These are phyloP conservation scores for Chytridiales sp. DNA, from an alignment of 371 early-diverging fungal genomes.

Conservation along the genomic window DNA sequence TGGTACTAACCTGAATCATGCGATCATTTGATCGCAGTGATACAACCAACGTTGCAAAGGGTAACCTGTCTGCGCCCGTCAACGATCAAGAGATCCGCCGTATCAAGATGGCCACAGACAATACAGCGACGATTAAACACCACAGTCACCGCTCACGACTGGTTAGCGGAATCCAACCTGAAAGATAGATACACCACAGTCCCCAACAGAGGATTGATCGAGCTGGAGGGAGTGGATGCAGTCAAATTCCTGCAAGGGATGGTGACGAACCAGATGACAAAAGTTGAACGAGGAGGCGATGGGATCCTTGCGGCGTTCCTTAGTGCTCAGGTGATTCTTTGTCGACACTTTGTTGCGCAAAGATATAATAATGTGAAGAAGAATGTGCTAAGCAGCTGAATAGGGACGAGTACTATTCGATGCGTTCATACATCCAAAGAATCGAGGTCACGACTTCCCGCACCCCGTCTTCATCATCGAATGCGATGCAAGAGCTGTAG, in stretches of 20 bases:
- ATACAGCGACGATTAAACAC: no score
- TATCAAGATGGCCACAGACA: no score
- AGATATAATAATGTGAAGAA: no score
- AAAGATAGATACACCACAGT: neutral
- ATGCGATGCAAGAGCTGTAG: slow-evolving; percentile 55
- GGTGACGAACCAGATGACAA: slow-evolving; percentile 83
- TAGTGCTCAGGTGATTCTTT: slow-evolving; percentile 80
- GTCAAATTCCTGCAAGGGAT: slow-evolving; percentile 85
- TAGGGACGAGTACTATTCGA: slow-evolving; percentile 84
- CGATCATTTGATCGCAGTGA: no score
- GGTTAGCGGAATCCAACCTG: neutral
- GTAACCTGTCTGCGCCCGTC: no score
- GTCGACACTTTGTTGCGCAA: no score
- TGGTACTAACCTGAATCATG: no score
- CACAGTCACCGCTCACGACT: neutral
- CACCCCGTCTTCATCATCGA: slow-evolving; percentile 71
- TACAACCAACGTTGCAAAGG: no score
- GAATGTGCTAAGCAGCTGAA: no score
- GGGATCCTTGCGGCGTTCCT: slow-evolving; percentile 68
- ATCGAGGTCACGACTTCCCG: slow-evolving; percentile 61
- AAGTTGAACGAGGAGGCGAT: slow-evolving; percentile 66
- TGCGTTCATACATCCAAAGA: slow-evolving; percentile 82
- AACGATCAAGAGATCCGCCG: no score
- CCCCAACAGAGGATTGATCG: slow-evolving; percentile 23
- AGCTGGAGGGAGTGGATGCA: slow-evolving; percentile 66